These are phyloP conservation scores for Nidularia sp. DNA, from an alignment of 768 basidiomycete species.

Conservation along the genomic window DNA sequence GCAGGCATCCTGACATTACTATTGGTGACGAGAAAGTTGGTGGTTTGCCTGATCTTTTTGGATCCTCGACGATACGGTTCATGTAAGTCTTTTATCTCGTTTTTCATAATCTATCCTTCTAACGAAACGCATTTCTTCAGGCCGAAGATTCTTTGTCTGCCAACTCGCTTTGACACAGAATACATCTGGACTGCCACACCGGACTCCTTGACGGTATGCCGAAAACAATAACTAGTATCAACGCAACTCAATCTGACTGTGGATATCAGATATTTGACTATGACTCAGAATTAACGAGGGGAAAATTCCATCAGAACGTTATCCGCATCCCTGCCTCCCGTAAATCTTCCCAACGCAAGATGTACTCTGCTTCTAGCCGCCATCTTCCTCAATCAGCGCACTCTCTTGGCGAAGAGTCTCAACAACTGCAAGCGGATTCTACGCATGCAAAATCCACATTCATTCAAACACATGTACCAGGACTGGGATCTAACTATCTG, in stretches of 20 bases:
- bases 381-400: background rate
- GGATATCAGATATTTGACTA: slow-evolving; percentile 45
- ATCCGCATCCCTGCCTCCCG: slow-evolving; percentile 34
- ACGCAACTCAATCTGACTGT: slow-evolving; percentile 2
- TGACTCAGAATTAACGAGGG: slow-evolving; percentile 43
- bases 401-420: background rate
- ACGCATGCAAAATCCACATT: slow-evolving; percentile 25
- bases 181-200: slow-evolving; percentile 58
- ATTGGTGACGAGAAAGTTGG: slow-evolving; percentile 50
- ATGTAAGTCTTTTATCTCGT: slow-evolving; percentile 32
- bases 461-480: slow-evolving; percentile 46
- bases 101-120: background rate
- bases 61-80: slow-evolving; percentile 48
- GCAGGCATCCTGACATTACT: slow-evolving; percentile 45
- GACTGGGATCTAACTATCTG: slow-evolving; percentile 54
- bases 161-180: slow-evolving; percentile 60
- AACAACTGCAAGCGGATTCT: background rate
- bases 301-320: slow-evolving; percentile 46
- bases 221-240: background rate
- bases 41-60: slow-evolving; percentile 52
- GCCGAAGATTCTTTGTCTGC: slow-evolving; percentile 55
- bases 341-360: slow-evolving; percentile 15
- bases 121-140: slow-evolving; percentile 20
- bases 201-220: slow-evolving; percentile 41
- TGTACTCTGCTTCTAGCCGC: slow-evolving; percentile 6